Evolutionary conservation across 2,329 filamentous ascomycete species (phyloP).

Genomic region (Corniculantispora saksenae): DNA sequence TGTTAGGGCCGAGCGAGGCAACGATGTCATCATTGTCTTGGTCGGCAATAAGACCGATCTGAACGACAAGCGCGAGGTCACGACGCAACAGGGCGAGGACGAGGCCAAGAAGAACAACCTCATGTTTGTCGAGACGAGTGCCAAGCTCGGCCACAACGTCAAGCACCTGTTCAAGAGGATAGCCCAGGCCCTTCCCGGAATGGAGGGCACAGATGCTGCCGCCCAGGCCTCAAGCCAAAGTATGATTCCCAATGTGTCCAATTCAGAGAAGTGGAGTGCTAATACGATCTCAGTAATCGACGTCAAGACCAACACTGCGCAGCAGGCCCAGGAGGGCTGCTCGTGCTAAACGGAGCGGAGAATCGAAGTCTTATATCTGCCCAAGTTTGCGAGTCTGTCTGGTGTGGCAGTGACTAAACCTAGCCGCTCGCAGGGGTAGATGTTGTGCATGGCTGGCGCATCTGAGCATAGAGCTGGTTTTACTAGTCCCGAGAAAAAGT

Average conservation of each 20-base stretch:
- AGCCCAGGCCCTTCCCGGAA: constrained; percentile 93
- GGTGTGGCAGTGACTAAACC: constrained; percentile 2
- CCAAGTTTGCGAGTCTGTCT: background rate
- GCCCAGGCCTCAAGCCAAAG: constrained; percentile 74
- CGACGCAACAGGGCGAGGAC: constrained; percentile 92
- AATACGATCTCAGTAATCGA: constrained; percentile 71
- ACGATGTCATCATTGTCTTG: constrained; percentile 97
- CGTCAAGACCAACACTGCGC: constrained; percentile 78
- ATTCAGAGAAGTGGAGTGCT: constrained; percentile 20
- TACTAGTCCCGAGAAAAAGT: constrained; percentile 14
- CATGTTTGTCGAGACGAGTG: constrained; percentile 99
- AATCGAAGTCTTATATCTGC: background rate
- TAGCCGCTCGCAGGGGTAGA: background rate
- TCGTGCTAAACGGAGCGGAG: constrained; percentile 34
- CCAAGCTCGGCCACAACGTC: constrained; percentile 96
- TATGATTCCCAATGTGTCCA: constrained; percentile 47
- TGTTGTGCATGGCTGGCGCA: constrained; percentile 12
- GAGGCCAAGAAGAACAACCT: constrained; percentile 97
- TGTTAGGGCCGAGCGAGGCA: constrained; percentile 91
- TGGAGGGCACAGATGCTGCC: constrained; percentile 86
- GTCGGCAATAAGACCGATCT: constrained; percentile 99
- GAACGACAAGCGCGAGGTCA: constrained; percentile 97
- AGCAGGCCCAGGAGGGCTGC: constrained; percentile 72
- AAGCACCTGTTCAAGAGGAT: constrained; percentile 97
- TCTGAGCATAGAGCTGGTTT: constrained; percentile 18